Conservation (phyloP, 352 stramenopile species). For the Aphanomyces invadans region DNA sequence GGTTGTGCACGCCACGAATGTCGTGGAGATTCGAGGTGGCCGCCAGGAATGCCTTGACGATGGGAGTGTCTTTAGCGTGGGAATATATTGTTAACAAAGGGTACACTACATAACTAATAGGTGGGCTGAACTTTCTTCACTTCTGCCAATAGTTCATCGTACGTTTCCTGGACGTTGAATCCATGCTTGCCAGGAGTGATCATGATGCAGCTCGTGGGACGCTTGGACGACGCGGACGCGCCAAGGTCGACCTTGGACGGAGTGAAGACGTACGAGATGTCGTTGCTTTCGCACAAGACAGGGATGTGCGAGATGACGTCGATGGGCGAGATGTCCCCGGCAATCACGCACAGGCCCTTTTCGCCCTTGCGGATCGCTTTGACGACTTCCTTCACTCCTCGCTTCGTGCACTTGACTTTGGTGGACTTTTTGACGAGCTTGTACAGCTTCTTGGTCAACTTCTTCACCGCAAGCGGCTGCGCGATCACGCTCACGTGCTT, state of each 20-base stretch:
- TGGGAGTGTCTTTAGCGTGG: neutral
- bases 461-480: constrained; percentile 96
- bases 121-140: constrained; percentile 82
- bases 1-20: too few relatives aligned
- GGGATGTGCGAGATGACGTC: constrained; percentile 99
- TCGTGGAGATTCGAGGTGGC: too few relatives aligned
- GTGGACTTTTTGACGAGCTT: constrained; percentile 94
- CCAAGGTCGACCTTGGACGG: constrained; percentile 94
- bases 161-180: constrained; percentile 84
- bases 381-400: constrained; percentile 99
- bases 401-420: constrained; percentile 94
- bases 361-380: constrained; percentile 97
- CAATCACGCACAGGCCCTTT: constrained; percentile 97
- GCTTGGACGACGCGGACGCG: constrained; percentile 94
- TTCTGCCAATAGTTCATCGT: constrained; percentile 84
- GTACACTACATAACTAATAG: constrained; percentile 45
- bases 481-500: constrained; percentile 90
- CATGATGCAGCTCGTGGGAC: constrained; percentile 97
- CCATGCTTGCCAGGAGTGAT: constrained; percentile 90
- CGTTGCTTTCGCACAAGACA: constrained; percentile 97
- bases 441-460: constrained; percentile 90
- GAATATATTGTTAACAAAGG: neutral
- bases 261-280: constrained; percentile 98
- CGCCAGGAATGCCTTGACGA: too few relatives aligned
- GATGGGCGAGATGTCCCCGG: constrained; percentile 99